Conservation (phyloP, 768 basidiomycete species). For the Nidularia sp. region DNA sequence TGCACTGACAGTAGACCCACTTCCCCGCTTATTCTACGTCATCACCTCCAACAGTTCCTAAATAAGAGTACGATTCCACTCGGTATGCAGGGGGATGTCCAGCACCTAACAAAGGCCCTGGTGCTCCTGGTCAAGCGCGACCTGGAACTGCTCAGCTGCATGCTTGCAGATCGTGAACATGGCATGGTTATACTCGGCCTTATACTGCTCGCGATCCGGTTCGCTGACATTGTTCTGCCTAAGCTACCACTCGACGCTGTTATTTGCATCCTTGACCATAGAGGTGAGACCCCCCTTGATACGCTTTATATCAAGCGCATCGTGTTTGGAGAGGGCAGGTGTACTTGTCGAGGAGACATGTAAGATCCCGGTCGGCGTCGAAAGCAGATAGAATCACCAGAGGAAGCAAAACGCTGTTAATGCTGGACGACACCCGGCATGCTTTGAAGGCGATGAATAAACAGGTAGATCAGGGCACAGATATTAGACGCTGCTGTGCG, state of each 20-base stretch:
- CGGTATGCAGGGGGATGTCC: slow-evolving; percentile 23
- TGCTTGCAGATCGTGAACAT: slow-evolving; percentile 40
- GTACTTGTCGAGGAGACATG: slow-evolving; percentile 18
- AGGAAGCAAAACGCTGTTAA: slow-evolving; percentile 7
- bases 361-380: slow-evolving; percentile 30
- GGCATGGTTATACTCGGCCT: slow-evolving; percentile 29
- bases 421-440: slow-evolving; percentile 9
- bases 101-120: slow-evolving; percentile 46
- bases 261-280: slow-evolving; percentile 63
- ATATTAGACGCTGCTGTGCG: slow-evolving; percentile 11
- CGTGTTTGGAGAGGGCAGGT: slow-evolving; percentile 9
- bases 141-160: slow-evolving; percentile 42
- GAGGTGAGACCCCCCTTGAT: slow-evolving; percentile 42
- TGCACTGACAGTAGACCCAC: slow-evolving; percentile 1
- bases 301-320: slow-evolving; percentile 28
- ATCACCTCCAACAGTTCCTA: slow-evolving; percentile 39
- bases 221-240: slow-evolving; percentile 31
- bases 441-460: slow-evolving; percentile 9
- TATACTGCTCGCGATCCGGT: slow-evolving; percentile 27
- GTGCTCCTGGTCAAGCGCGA: slow-evolving; percentile 42
- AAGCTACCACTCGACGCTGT: slow-evolving; percentile 49
- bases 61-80: slow-evolving; percentile 23
- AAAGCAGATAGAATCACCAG: slow-evolving; percentile 12
- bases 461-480: slow-evolving; percentile 9
- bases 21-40: slow-evolving; percentile 39